phyloP scores from a whole-genome alignment of 1,284 basidiomycete species.

The Ustilago trichophora region DNA sequence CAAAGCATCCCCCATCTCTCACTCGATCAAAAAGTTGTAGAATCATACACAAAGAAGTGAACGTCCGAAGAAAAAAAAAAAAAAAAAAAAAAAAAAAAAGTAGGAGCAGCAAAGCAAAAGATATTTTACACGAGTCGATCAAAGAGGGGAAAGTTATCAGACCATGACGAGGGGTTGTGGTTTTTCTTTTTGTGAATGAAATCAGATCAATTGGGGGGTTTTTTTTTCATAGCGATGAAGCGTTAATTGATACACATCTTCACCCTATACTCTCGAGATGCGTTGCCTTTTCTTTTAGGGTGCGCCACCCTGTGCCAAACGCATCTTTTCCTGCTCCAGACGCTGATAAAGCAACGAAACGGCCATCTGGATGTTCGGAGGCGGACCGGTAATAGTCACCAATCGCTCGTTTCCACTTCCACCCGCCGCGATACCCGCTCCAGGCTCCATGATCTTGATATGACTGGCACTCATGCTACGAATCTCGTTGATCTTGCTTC shows the following conservation, averaged over 20 bases:
- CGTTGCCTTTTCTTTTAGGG: too few relatives aligned
- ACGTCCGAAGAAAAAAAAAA: neutral
- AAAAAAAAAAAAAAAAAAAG: neutral
- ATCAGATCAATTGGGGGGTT: too few relatives aligned
- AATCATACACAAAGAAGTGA: neutral
- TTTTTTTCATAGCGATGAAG: too few relatives aligned
- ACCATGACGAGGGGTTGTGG: neutral
- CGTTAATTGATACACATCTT: too few relatives aligned
- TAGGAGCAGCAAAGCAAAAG: neutral
- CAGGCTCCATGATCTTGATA: constrained; percentile 98
- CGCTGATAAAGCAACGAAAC: constrained; percentile 87
- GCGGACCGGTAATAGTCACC: constrained; percentile 75
- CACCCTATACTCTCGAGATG: too few relatives aligned
- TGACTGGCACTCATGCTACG: constrained; percentile 90
- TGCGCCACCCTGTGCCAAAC: constrained; percentile 48
- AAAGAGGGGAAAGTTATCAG: too few relatives aligned
- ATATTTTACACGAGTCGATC: too few relatives aligned
- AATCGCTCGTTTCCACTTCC: constrained; percentile 67
- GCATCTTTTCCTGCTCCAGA: constrained; percentile 66
- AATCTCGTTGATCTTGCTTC: constrained; percentile 99
- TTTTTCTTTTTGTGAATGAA: neutral
- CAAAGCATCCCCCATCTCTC: too few relatives aligned
- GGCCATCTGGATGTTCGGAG: constrained; percentile 93
- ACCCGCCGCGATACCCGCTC: constrained; percentile 62
- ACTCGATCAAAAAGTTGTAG: too few relatives aligned